Conservation (phyloP, 1,284 basidiomycete genomes). For the Tilletia walkeri region DNA sequence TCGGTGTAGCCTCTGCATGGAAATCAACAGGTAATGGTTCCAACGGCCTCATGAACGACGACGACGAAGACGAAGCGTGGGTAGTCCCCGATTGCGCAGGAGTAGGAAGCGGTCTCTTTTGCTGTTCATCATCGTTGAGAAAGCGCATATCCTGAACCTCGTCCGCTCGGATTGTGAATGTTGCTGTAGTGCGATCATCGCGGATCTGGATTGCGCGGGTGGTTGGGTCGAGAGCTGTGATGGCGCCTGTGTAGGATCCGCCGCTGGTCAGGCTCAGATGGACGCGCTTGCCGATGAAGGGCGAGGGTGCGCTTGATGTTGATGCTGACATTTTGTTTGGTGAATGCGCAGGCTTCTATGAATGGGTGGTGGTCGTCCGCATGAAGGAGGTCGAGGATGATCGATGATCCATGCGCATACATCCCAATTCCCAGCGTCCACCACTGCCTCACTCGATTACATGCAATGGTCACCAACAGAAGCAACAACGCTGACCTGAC, state of each 20-base stretch:
- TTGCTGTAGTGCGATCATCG: constrained; percentile 12
- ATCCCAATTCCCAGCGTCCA: too few relatives aligned
- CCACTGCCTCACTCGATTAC: too few relatives aligned
- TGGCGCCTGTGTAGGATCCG: constrained; percentile 14
- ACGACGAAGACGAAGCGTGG: too few relatives aligned
- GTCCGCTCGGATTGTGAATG: constrained; percentile 7
- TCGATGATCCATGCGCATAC: too few relatives aligned
- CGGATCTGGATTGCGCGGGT: constrained; percentile 10
- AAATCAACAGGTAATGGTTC: neutral
- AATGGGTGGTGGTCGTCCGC: neutral
- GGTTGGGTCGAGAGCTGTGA: constrained; percentile 9
- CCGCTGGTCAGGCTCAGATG: constrained; percentile 11
- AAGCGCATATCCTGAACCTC: constrained; percentile 12
- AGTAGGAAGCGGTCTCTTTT: too few relatives aligned
- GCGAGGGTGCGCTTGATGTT: neutral
- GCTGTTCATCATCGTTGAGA: neutral
- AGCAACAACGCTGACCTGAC: too few relatives aligned
- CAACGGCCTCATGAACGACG: neutral
- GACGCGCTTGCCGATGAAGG: constrained; percentile 11
- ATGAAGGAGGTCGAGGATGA: neutral
- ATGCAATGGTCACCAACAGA: too few relatives aligned
- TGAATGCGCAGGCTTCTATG: neutral
- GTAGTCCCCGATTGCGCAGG: neutral
- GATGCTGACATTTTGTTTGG: neutral
- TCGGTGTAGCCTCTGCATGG: neutral